Evolutionary conservation across 1,139 yeast genomes (phyloP).

Genomic region (Chernovozyma sophiae-reginae): DNA sequence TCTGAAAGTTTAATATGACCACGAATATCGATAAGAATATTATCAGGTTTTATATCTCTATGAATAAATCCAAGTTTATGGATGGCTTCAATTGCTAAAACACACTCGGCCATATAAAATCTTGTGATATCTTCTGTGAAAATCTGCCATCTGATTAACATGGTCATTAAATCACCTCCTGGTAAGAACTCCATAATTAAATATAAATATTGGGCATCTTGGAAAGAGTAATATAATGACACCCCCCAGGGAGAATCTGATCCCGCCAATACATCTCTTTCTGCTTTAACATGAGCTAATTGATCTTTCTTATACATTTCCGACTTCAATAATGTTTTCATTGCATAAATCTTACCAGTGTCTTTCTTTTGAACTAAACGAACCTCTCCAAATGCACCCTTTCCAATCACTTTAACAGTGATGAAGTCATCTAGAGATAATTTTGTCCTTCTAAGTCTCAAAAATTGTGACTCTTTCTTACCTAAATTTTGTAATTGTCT

Average conservation of each 20-base stretch:
- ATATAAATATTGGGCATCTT: constrained; percentile 70
- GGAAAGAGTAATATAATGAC: constrained; percentile 74
- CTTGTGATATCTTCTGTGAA: constrained; percentile 82
- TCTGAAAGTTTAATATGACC: constrained; percentile 79
- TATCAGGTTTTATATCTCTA: constrained; percentile 78
- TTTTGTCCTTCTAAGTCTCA: constrained; percentile 72
- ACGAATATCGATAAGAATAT: constrained; percentile 71
- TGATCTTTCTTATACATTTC: constrained; percentile 86
- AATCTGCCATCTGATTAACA: constrained; percentile 83
- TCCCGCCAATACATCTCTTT: constrained; percentile 80
- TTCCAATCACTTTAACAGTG: constrained; percentile 80
- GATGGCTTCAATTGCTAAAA: constrained; percentile 76
- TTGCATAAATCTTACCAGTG: constrained; percentile 80
- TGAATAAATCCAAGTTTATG: constrained; percentile 79
- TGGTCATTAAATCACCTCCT: constrained; percentile 85
- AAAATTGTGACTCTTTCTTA: constrained; percentile 71
- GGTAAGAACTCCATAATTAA: constrained; percentile 82
- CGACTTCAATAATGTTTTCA: constrained; percentile 73
- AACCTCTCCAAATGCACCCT: constrained; percentile 86
- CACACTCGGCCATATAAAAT: constrained; percentile 85
- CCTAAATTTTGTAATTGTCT: constrained; percentile 71
- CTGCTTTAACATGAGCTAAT: constrained; percentile 80
- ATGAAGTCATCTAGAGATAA: constrained; percentile 68
- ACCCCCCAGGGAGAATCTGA: constrained; percentile 89
- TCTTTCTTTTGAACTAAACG: constrained; percentile 77